Evolutionary conservation across 257 asterid species (phyloP), one percentile per base, ranked within the genome.

Genomic region (Oldenlandia corymbosa): DNA sequence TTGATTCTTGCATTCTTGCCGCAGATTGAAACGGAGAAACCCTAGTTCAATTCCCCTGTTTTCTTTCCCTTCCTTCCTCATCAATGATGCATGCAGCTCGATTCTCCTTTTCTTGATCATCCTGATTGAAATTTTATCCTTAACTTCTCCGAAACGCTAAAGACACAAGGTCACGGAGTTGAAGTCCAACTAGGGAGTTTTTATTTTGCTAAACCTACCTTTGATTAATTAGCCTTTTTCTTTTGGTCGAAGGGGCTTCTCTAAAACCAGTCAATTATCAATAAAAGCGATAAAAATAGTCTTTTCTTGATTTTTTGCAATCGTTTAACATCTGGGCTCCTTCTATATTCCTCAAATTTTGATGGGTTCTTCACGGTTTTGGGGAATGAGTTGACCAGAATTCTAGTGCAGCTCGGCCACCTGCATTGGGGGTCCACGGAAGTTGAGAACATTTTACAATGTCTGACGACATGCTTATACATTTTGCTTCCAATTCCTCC

Each of bases 401-500:
- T 48, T 62, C 51, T 42, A 43, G 64, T 62, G 64, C 68, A 50
- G 60, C 58, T 69, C 60, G 75, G 3, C 69, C 51, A 51, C 56
- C 69, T 61, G 81, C 81, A 78, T 80, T 80, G 81, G 27, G 66
- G 34, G 64, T 73, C 47, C 60, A 17, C 65, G 39, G 39, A 62
- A 55, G 73, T 59, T 50, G 64, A 53, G 57, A 41, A 58, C 45
- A n/a, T 69, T 66, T 1, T 69, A 76, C 68, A 76, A 93, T 93
- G 96, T 79, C 88, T 52, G 97, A 93, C 27, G 96, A 90, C 70
- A 26, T 90, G 84, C 66, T 90, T 47, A 48, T 84, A 21, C 90
- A 87, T 67, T 84, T 93, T 62, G 67, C 95, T 9, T 91, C 99
- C 68, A 93, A 87, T 77, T 93, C 97, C 36, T 93, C 99, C 18